Evolutionary conservation across 2,329 filamentous ascomycete genomes (phyloP).

Genomic region (Cladosporium sp.): DNA sequence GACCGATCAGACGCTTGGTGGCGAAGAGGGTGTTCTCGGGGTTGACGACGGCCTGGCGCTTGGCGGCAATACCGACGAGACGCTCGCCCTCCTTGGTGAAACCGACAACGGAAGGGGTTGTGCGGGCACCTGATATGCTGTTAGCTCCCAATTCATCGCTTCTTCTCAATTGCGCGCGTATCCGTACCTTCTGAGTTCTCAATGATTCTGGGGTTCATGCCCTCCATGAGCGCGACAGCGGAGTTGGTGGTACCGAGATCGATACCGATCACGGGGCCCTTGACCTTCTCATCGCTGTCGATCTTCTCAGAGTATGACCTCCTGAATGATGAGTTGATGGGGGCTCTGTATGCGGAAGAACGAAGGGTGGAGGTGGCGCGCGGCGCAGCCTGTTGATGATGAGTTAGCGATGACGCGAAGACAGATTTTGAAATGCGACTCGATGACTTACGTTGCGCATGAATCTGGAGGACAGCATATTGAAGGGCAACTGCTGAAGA

Average conservation of each 20-base stretch:
- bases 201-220: slow-evolving; percentile 91
- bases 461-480: slow-evolving; percentile 38
- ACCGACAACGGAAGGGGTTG: slow-evolving; percentile 90
- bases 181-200: slow-evolving; percentile 88
- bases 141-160: slow-evolving; percentile 13
- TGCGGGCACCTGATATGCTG: slow-evolving; percentile 67
- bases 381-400: slow-evolving; percentile 32
- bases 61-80: slow-evolving; percentile 93
- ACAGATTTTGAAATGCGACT: slow-evolving; percentile 19
- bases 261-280: slow-evolving; percentile 96
- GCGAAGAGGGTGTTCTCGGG: slow-evolving; percentile 98
- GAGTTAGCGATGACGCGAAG: slow-evolving; percentile 32
- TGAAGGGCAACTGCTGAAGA: slow-evolving; percentile 20
- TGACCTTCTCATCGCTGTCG: slow-evolving; percentile 67
- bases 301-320: slow-evolving; percentile 61
- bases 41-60: slow-evolving; percentile 97
- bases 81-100: slow-evolving; percentile 96
- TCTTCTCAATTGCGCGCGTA: background rate
- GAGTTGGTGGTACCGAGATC: slow-evolving; percentile 98
- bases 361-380: slow-evolving; percentile 39
- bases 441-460: slow-evolving; percentile 37
- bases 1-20: slow-evolving; percentile 97
- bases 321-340: slow-evolving; percentile 71
- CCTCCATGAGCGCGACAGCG: slow-evolving; percentile 96
- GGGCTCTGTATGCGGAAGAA: slow-evolving; percentile 56